A percentile compares a stretch with the other conserved stretches of the same genome.
Evolutionary conservation across 2,329 filamentous ascomycete genomes (phyloP).

Genomic region (Cryphonectria carpinicola): DNA sequence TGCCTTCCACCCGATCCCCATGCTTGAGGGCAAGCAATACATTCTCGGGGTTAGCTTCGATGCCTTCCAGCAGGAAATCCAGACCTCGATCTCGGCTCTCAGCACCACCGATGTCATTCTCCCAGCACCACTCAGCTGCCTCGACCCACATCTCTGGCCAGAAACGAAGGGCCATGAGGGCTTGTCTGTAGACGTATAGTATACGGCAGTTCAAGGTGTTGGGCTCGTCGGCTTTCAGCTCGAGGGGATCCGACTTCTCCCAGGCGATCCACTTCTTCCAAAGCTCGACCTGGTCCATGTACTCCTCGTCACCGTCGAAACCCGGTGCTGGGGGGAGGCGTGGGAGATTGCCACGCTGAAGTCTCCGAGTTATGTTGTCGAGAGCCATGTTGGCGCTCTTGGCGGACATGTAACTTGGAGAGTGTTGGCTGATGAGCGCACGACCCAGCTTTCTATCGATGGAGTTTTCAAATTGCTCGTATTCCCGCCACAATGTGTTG

Average conservation of each 20-base stretch:
- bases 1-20: slow-evolving; percentile 83
- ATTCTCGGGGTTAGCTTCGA: slow-evolving; percentile 90
- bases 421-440: slow-evolving; percentile 92
- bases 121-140: slow-evolving; percentile 88
- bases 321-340: slow-evolving; percentile 80
- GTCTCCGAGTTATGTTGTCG: slow-evolving; percentile 81
- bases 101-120: slow-evolving; percentile 66
- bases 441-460: slow-evolving; percentile 92
- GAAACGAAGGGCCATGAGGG: slow-evolving; percentile 89
- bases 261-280: slow-evolving; percentile 96
- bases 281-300: slow-evolving; percentile 77
- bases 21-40: slow-evolving; percentile 87
- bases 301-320: slow-evolving; percentile 86
- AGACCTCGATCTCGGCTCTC: slow-evolving; percentile 67
- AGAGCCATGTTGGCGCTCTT: slow-evolving; percentile 86
- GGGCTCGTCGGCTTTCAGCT: slow-evolving; percentile 80
- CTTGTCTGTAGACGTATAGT: slow-evolving; percentile 90
- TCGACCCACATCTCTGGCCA: slow-evolving; percentile 97
- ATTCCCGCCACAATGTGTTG: slow-evolving; percentile 92
- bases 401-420: slow-evolving; percentile 93
- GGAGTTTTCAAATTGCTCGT: slow-evolving; percentile 93
- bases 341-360: slow-evolving; percentile 79
- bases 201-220: slow-evolving; percentile 77
- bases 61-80: slow-evolving; percentile 79
- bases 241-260: slow-evolving; percentile 92